These are phyloP conservation scores for Sphaerulina populicola DNA, from an alignment of 2,329 filamentous ascomycete species.

Conservation along the genomic window DNA sequence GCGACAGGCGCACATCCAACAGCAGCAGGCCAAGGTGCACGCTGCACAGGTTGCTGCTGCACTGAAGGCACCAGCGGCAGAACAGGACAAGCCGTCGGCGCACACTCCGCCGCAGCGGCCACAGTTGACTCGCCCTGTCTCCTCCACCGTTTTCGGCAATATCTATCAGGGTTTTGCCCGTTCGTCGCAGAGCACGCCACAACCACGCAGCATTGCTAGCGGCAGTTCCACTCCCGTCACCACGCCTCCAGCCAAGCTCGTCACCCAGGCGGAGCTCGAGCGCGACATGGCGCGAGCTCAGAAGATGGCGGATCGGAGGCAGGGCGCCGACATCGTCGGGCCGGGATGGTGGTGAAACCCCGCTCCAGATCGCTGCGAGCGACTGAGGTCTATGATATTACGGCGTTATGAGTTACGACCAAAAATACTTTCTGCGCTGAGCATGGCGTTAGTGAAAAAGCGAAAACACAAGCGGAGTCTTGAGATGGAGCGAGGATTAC, in stretches of 20 bases:
- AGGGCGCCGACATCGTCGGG: constrained; percentile 27
- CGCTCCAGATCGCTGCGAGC: neutral
- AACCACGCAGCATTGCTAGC: constrained; percentile 6
- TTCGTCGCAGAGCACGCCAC: constrained; percentile 8
- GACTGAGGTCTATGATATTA: neutral
- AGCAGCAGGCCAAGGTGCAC: constrained; percentile 19
- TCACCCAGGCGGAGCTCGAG: constrained; percentile 24
- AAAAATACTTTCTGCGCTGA: neutral
- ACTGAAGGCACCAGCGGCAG: constrained; percentile 3
- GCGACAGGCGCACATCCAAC: constrained; percentile 19
- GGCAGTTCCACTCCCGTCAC: constrained; percentile 16
- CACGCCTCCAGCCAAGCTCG: constrained; percentile 18
- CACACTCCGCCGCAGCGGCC: constrained; percentile 19
- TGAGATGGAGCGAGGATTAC: neutral
- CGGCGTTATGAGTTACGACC: constrained; percentile 1
- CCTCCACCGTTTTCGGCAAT: constrained; percentile 25
- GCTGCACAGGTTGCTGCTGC: constrained; percentile 8
- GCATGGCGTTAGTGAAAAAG: neutral
- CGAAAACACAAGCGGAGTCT: neutral
- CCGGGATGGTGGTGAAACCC: constrained; percentile 16
- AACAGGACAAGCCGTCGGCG: constrained; percentile 8
- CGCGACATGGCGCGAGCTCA: constrained; percentile 16
- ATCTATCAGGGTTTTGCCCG: constrained; percentile 24
- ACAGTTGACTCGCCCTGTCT: constrained; percentile 17
- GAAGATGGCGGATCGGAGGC: constrained; percentile 12